Base-by-base conservation (phyloP, 805 yeast species). In the Sungouiozyma ichnusensis region DNA sequence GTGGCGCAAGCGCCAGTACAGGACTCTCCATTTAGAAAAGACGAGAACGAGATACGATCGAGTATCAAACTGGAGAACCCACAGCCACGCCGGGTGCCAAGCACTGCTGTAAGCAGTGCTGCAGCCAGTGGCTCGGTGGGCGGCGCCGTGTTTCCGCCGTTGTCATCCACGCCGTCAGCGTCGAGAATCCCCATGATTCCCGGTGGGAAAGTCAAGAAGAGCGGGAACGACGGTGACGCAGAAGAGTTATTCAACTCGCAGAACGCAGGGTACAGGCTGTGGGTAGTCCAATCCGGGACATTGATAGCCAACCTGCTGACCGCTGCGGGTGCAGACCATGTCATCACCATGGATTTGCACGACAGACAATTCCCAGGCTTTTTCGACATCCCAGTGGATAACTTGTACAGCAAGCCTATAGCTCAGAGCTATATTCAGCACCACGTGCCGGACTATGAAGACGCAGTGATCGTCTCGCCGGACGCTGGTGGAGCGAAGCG, bases 401-500 rank as follows among this genome's bases (percentile, higher is more conserved):
- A 92, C 60, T 62, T 92, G 49, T 86, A 85, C 60, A 85, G 92
- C 38, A 81, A 83, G 58, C 97, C 97, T 2, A 68, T 92, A 44
- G 67, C 90, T 43, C 88, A 85, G 60, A 83, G 85, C 50, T 92
- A 87, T 63, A 87, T 92, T 46, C 70, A 76, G 17, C 79, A 81
- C 44, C 70, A 72, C 48, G 79, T 92, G 43, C 90, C 94, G n/a
- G 64, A 84, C 47, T 85, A 79, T 58, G 76, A 76, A 50, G 81
- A 87, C 34, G 83, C 90, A 35, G 95, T 92, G 6, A 78, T 92
- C 52, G 97, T 92, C 29, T 86, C 96, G 1, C 99, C 99, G 0
- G 99, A 92, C 64, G 92, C 97, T 17, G 99, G 99, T 57, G 99
- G 99, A 48, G 99, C 98, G 39, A 92, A 92, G 63, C 70, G 98